Conservation (phyloP, 805 yeast species). For the Kurtzmaniella cleridarum region DNA sequence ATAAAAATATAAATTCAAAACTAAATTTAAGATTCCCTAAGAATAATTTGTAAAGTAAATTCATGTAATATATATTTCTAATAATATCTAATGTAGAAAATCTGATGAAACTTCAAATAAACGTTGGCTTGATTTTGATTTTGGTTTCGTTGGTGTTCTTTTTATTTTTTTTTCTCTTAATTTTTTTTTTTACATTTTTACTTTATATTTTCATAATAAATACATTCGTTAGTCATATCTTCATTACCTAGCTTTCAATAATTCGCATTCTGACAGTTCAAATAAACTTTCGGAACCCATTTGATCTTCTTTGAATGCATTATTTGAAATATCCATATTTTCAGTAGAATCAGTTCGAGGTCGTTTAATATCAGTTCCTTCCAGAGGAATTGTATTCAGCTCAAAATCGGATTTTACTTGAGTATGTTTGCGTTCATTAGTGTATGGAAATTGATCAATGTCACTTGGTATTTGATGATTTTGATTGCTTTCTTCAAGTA, state of each 20-base stretch:
- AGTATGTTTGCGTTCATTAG: background rate
- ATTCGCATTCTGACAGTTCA: background rate
- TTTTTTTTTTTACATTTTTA: too few relatives aligned
- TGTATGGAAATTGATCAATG: background rate
- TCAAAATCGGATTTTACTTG: background rate
- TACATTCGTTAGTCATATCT: too few relatives aligned
- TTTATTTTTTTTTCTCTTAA: too few relatives aligned
- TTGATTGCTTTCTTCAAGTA: background rate
- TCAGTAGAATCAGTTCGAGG: conserved; percentile 1
- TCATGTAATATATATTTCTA: too few relatives aligned
- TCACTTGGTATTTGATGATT: background rate
- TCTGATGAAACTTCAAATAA: too few relatives aligned
- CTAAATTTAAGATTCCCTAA: too few relatives aligned
- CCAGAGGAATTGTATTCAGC: background rate
- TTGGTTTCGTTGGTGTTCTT: too few relatives aligned
- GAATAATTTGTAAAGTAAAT: too few relatives aligned
- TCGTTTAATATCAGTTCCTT: background rate
- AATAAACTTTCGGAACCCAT: conserved; percentile 6
- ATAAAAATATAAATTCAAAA: too few relatives aligned
- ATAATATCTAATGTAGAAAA: too few relatives aligned
- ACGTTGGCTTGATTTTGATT: too few relatives aligned
- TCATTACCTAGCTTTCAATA: background rate
- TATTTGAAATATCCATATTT: conserved; percentile 9
- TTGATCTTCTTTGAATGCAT: conserved; percentile 4
- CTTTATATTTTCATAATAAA: too few relatives aligned